A percentile compares a stretch with the other conserved stretches of the same genome.
These are phyloP conservation scores for Botryobasidium botryosum DNA, from an alignment of 768 basidiomycete species.

Conservation along the genomic window DNA sequence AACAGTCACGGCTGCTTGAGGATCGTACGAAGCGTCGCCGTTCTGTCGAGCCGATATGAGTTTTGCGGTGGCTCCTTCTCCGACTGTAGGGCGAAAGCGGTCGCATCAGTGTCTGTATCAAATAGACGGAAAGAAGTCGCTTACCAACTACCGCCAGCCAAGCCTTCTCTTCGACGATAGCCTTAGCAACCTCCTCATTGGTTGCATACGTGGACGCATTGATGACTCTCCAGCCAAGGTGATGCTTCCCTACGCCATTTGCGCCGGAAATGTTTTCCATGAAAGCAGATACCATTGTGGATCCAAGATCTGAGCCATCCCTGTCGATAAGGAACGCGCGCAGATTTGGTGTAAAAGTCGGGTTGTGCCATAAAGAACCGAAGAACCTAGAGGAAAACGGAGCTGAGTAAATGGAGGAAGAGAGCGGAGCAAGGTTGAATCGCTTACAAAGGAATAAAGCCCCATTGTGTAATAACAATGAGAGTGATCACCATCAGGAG, in stretches of 20 bases:
- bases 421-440: too few relatives aligned
- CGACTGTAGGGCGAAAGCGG: too few relatives aligned
- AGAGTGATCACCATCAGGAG: not conserved
- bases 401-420: too few relatives aligned
- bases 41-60: slow-evolving; percentile 7
- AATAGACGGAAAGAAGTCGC: too few relatives aligned
- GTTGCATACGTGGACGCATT: slow-evolving; percentile 9
- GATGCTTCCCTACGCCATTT: not conserved
- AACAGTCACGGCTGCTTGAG: not conserved
- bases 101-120: too few relatives aligned
- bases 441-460: too few relatives aligned
- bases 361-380: not conserved
- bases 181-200: slow-evolving; percentile 18
- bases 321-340: not conserved
- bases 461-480: not conserved
- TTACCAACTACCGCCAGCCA: slow-evolving; percentile 29
- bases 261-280: not conserved
- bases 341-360: not conserved
- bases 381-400: too few relatives aligned
- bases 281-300: not conserved
- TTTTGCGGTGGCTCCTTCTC: slow-evolving; percentile 8
- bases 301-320: not conserved
- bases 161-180: slow-evolving; percentile 22
- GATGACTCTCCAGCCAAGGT: not conserved
- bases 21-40: slow-evolving; percentile 8